These are phyloP conservation scores for Euphorbia corollata DNA, from an alignment of 441 rosid species.

Conservation along the genomic window DNA sequence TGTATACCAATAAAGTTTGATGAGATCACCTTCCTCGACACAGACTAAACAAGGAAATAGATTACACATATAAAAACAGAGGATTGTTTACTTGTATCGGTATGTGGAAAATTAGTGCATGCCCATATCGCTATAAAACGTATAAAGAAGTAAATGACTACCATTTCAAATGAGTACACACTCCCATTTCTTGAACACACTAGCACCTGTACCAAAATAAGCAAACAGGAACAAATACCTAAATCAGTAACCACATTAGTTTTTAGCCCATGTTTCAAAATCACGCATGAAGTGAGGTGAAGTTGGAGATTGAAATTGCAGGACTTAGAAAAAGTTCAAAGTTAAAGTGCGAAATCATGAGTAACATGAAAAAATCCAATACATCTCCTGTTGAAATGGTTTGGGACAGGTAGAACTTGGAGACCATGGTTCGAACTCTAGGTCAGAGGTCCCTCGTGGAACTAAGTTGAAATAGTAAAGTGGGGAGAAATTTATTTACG, in stretches of 20 bases:
- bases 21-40: no score
- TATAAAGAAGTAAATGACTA: slow-evolving; percentile 23
- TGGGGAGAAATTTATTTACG: no score
- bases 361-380: background rate
- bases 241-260: background rate
- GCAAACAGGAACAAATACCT: background rate
- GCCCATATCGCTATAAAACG: background rate
- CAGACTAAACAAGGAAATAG: no score
- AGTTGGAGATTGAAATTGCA: background rate
- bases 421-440: no score
- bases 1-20: no score
- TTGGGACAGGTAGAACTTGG: no score
- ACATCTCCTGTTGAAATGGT: no score
- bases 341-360: background rate
- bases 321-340: background rate
- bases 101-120: background rate
- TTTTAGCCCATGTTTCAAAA: background rate
- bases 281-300: background rate
- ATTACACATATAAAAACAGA: no score
- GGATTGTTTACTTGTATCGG: background rate
- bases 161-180: slow-evolving; percentile 64
- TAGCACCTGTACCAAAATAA: slow-evolving; percentile 46
- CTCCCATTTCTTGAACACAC: slow-evolving; percentile 80
- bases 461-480: no score
- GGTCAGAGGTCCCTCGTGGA: no score